Base-by-base conservation (phyloP, 768 basidiomycete genomes). In the Lactifluus rugatus region DNA sequence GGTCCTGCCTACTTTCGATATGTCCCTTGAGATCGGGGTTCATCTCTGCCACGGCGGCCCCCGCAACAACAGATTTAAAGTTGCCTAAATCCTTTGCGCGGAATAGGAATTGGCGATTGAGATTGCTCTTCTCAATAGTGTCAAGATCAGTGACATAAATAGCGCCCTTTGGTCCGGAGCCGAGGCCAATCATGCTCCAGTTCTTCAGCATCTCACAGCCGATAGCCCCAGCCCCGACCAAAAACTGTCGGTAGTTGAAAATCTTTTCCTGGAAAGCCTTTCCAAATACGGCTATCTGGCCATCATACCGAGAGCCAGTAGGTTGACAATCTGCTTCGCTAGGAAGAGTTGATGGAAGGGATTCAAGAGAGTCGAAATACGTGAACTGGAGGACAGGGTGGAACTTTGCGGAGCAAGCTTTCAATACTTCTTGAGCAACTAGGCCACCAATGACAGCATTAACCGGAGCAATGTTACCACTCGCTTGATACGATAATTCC, bases 181-280 rank as follows among this genome's bases (percentile, higher is more conserved):
- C 94, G 47, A 99, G 75, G 60, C 96, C 96, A 80, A 98, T 95
- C 92, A 98, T 89, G 64, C 90, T 89, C 96, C 96, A 99, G 72
- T 98, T 99, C 78, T 99, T 99, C 66, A 99, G 75, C 96, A 98
- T 98, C 75, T 99, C 96, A 69, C 96, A 99, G 19, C 96, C 96
- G 69, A 99, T 98, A 36, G 96, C 96, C 46, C 96, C 96, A n/a
- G 95, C 85, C 9, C 96, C 96, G 56, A 99, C 96, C 46, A 99
- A 80, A 81, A 99, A 99, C 67, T 98, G 90, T 26, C 89, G 81
- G 69, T 92, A 83, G 68, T 88, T 87, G 42, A 82, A 80, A 60
- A 99, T 85, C 76, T 90, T 96, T 41, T 87, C 79, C 64, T 99
- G 96, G 83, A 98, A 98, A 2, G 73, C 68, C 70, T 84, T 89